Base-by-base conservation (phyloP, 2,329 filamentous ascomycete genomes). In the Pezicula radicicola region DNA sequence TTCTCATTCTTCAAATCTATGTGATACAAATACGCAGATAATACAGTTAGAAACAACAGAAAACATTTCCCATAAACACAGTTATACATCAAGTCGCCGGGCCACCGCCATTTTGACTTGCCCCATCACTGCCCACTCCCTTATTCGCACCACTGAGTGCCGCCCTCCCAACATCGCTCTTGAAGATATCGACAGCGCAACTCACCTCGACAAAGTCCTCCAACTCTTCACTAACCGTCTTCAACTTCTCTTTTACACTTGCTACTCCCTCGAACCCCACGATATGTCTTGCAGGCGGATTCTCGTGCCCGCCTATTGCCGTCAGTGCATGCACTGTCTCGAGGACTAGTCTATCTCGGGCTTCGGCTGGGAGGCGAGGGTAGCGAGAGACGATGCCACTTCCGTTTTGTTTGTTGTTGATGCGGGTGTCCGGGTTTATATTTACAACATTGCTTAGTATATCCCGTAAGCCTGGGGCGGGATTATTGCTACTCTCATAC, bases 151-250 rank as follows among this genome's bases (percentile, higher is more conserved):
- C 58, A 43, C 50, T 46, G 25, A 65, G 46, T 18, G 62, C 64
- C 9, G 61, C 64, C 39, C 52, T 52, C 4, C 63, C 55, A 27
- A 66, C 58, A 53, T 64, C 63, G 48, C 63, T 67, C 41, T 62
- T 61, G 35, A 65, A 65, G 13, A 66, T 65, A 58, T 67, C 65
- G 5, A 66, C 65, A 1, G 63, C 61, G 50, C 63, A 78, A 63
- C 91, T 97, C 25, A 91, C 87, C 62, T 96, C 91, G 27, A 96
- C 87, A 70, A 97, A 97, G 60, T 97, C 94, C 69, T 97, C 94
- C 51, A 97, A 74, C 73, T 97, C 94, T 68, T 97, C 92, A 57
- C 91, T 96, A 3, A 97, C 90, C 2, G 91, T 97, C 74, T 95
- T 96, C 51, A 99, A 75, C 72, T 97, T 97, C 72, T 97, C 94